These are phyloP conservation scores for Ophiostoma pallidulum DNA, from an alignment of 2,329 filamentous ascomycete genomes.

Conservation along the genomic window DNA sequence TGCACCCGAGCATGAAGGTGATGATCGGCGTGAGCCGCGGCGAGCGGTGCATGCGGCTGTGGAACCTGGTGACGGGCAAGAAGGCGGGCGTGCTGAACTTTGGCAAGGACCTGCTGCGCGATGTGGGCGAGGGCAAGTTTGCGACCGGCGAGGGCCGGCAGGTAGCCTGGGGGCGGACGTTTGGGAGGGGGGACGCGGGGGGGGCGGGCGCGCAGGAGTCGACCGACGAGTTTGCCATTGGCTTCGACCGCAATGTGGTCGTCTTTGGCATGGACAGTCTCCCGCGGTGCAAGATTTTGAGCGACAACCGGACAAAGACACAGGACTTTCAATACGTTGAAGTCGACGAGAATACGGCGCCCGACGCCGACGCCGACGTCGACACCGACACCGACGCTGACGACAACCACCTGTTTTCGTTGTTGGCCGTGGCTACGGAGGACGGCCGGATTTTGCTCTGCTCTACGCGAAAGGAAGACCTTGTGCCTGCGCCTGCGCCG, in stretches of 20 bases:
- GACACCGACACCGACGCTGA: constrained; percentile 29
- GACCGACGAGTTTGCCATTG: constrained; percentile 76
- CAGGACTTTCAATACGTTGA: constrained; percentile 70
- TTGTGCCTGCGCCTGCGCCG: constrained; percentile 24
- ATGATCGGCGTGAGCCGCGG: constrained; percentile 90
- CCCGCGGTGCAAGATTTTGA: constrained; percentile 64
- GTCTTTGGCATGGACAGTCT: constrained; percentile 85
- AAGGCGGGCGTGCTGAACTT: constrained; percentile 92
- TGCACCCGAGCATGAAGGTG: constrained; percentile 92
- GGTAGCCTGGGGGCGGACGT: constrained; percentile 56
- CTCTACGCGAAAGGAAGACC: constrained; percentile 49
- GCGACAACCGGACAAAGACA: constrained; percentile 63
- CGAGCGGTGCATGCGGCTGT: constrained; percentile 84
- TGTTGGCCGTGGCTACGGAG: constrained; percentile 76
- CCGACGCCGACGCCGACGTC: too few species aligned
- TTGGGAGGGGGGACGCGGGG: constrained; percentile 26
- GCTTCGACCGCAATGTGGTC: constrained; percentile 75
- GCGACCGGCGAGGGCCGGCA: constrained; percentile 72
- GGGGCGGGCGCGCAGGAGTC: constrained; percentile 43
- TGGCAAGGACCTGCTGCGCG: constrained; percentile 58
- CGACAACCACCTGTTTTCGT: constrained; percentile 16
- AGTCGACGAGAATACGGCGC: constrained; percentile 38
- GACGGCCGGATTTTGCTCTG: constrained; percentile 83
- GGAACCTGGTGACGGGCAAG: constrained; percentile 94
- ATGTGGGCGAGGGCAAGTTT: constrained; percentile 62